Percentiles rank a stretch among this genome's conserved stretches.
Conservation (phyloP, 768 basidiomycete species). For the Nevesoporus exiguus region DNA sequence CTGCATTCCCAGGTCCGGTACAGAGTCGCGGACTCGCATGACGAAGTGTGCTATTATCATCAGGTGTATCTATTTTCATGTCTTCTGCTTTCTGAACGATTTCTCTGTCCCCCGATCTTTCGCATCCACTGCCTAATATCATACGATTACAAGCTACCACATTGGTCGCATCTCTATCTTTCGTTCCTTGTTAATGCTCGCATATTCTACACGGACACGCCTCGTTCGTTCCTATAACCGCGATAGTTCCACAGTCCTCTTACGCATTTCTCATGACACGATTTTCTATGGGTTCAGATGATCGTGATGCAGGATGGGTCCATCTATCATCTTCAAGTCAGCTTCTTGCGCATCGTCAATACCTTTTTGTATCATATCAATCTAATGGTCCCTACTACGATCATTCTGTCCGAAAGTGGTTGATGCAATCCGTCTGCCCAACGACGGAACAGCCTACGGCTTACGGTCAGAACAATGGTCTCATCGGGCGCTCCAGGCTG, state of each 20-base stretch:
- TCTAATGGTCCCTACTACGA: constrained; percentile 9
- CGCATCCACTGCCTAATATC: constrained; percentile 22
- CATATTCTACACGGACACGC: constrained; percentile 17
- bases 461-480: background rate
- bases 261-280: constrained; percentile 15
- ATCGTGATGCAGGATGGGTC: constrained; percentile 10
- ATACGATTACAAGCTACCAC: constrained; percentile 16
- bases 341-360: constrained; percentile 17
- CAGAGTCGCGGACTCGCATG: constrained; percentile 24
- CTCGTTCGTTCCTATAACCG: constrained; percentile 10
- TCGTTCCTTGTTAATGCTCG: constrained; percentile 30
- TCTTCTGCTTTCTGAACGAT: constrained; percentile 16
- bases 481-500: background rate
- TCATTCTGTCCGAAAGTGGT: background rate
- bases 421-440: background rate
- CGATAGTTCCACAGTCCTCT: constrained; percentile 12
- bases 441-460: background rate
- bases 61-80: constrained; percentile 24
- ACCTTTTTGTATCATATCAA: constrained; percentile 25
- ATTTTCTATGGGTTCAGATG: constrained; percentile 13
- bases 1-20: constrained; percentile 59
- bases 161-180: constrained; percentile 24
- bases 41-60: constrained; percentile 12
- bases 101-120: constrained; percentile 16
- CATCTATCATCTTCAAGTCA: constrained; percentile 16